A percentile compares a stretch with the other conserved stretches of the same genome.
phyloP scores from a whole-genome alignment of 768 basidiomycete genomes.

The Suillus cothurnatus region DNA sequence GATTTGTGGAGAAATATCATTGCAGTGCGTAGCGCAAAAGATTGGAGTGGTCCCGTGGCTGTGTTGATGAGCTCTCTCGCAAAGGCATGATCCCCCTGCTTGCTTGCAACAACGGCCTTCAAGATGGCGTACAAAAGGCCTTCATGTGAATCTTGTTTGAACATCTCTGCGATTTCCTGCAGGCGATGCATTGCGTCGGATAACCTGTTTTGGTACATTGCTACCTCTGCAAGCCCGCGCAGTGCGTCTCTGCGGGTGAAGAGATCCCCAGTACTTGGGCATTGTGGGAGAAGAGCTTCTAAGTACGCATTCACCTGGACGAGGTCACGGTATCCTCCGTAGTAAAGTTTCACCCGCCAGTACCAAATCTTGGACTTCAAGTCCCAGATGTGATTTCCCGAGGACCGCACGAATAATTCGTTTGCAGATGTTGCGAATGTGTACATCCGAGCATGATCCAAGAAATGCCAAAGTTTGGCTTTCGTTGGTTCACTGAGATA shows the following conservation, averaged over 20 bases:
- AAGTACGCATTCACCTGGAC: not conserved
- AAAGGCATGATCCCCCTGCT: not conserved
- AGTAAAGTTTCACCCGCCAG: not conserved
- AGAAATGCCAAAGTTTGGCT: not conserved
- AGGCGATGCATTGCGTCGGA: not conserved
- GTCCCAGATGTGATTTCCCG: not conserved
- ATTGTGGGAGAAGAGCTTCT: not conserved
- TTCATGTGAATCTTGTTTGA: fast-evolving
- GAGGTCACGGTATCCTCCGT: not conserved
- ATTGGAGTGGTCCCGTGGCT: not conserved
- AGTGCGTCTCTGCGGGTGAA: not conserved
- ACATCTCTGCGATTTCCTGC: not conserved
- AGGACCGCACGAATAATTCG: not conserved
- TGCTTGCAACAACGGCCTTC: not conserved
- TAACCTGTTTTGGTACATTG: not conserved
- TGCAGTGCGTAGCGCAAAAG: not conserved
- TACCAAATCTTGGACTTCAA: not conserved
- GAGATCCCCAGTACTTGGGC: not conserved
- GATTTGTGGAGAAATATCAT: not conserved
- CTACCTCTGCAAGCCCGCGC: not conserved
- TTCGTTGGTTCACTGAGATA: not conserved
- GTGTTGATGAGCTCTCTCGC: not conserved
- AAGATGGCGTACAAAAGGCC: not conserved
- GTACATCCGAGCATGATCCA: not conserved
- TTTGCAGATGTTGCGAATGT: not conserved